Base-by-base conservation (phyloP, 176 grass and related monocot genomes). In the Guadua angustifolia region DNA sequence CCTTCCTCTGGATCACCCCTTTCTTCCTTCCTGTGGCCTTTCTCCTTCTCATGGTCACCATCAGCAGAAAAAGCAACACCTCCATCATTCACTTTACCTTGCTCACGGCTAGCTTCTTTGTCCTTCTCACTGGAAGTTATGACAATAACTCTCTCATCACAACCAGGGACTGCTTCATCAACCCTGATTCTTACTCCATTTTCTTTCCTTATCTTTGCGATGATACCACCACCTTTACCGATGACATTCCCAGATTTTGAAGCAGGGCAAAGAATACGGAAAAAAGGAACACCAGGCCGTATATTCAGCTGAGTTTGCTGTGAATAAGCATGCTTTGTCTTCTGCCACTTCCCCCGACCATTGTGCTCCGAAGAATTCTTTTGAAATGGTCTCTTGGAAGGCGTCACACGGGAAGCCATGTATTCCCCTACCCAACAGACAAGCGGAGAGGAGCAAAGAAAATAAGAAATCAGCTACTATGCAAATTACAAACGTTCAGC, bases 231-330 rank as follows among this genome's bases (percentile, higher is more conserved):
- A 71, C 79, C 88, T 88, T 82, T 99, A 36, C 96, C 96, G 15
- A 99, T 99, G 66, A 95, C 86, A 85, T 91, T 92, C 56, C 89
- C 96, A 53, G 93, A 92, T 70, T 92, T 91, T 15, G 92, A 88
- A 52, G 77, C 25, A 22, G 96, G 96, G 77, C 96, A 99, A 9
- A 99, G 89, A 22, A 99, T 42, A 10, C 94, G 93, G 65, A 95
- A 89, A 38, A 90, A 50, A 11, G 87, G 82, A 79, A 85, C 79
- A 25, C 90, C 88, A 4, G 85, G 59, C 66, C 65, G 74, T 60
- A 86, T 70, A 83, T 83, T 88, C 62, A 88, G 32, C 61, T 88
- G 93, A 69, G 80, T 52, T 13, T 85, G 82, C 18, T 75, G 85
- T 13, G 77, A 43, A 75, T 76, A 49, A 63, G 73, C 64, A 38